Evolutionary conservation across 257 asterid genomes (phyloP), one percentile per base, ranked within the genome.

Genomic region (Parsonsia alboflavescens): DNA sequence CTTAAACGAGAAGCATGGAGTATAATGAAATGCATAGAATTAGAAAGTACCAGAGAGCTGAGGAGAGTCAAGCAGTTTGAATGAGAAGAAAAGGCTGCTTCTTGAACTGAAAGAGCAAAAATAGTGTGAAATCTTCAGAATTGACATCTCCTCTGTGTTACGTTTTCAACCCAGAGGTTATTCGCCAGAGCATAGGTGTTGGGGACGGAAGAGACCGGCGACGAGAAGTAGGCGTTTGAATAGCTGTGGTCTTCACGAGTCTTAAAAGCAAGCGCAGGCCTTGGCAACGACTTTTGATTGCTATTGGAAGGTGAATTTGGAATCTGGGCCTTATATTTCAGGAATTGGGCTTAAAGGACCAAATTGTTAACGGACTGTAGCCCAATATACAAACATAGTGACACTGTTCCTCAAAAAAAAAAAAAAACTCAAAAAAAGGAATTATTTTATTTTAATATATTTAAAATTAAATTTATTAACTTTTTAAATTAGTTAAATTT

Each of bases 41-140:
- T 30, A 66, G 30, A 50, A 73, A 42, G 73, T 83, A 91, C 98
- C 93, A 36, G 82, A 69, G 39, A 72, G 70, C 54, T 52, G 50
- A 7, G 81, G 73, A 42, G 82, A 11, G 59, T 53, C 70, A 73
- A 71, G 49, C 9, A 52, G 73, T 82, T 82, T 82, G 75, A 85
- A 71, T 48, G 85, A 76, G 79, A 74, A 85, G 71, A 78, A 57
- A 57, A 76, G 36, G 80, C 73, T 64, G 79, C 69, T 49, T 73
- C 73, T 82, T 41, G 82, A 81, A 75, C 70, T 54, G 48, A 72
- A 77, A 72, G 75, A 78, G 42, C 71, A 80, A 68, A 53, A 48
- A 82, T 48, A 76, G 66, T 89, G 86, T 54, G 91, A 83, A 6
- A 84, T 57, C 87, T 73, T 85, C 82, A 89, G 79, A 78, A 86